Evolutionary conservation across 495 filamentous ascomycete species (phyloP).

Genomic region (Friedmanniomyces endolithicus): DNA sequence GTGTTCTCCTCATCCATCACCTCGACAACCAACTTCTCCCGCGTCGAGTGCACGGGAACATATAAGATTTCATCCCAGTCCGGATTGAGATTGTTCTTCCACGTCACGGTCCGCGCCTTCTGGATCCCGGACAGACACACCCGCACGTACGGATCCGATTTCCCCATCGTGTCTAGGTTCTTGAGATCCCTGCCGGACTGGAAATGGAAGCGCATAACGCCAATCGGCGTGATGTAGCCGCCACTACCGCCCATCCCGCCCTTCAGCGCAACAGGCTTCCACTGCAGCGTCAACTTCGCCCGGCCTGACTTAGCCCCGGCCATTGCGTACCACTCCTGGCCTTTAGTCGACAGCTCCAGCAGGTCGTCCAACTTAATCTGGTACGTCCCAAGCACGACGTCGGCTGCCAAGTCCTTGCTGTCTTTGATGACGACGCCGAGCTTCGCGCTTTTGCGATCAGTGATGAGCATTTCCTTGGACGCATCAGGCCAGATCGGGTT

Average conservation of each 20-base stretch:
- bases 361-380: constrained; percentile 92
- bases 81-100: constrained; percentile 88
- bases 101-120: constrained; percentile 84
- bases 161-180: constrained; percentile 89
- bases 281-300: constrained; percentile 76
- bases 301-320: constrained; percentile 69
- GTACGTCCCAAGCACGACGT: constrained; percentile 78
- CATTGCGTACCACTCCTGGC: constrained; percentile 91
- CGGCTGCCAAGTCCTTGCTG: constrained; percentile 69
- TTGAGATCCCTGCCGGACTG: constrained; percentile 67
- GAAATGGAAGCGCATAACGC: constrained; percentile 90
- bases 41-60: constrained; percentile 74
- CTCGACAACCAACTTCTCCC: constrained; percentile 75
- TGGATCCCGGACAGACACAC: constrained; percentile 81
- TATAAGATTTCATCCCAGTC: constrained; percentile 95
- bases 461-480: constrained; percentile 84
- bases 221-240: constrained; percentile 85
- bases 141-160: constrained; percentile 88
- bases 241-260: constrained; percentile 61
- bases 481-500: constrained; percentile 87
- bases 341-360: constrained; percentile 79
- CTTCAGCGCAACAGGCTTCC: constrained; percentile 84
- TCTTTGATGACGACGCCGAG: constrained; percentile 90
- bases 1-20: constrained; percentile 94
- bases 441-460: constrained; percentile 76